Evolutionary conservation across 441 rosid species (phyloP).

Genomic region (Syzygium syzygioides): DNA sequence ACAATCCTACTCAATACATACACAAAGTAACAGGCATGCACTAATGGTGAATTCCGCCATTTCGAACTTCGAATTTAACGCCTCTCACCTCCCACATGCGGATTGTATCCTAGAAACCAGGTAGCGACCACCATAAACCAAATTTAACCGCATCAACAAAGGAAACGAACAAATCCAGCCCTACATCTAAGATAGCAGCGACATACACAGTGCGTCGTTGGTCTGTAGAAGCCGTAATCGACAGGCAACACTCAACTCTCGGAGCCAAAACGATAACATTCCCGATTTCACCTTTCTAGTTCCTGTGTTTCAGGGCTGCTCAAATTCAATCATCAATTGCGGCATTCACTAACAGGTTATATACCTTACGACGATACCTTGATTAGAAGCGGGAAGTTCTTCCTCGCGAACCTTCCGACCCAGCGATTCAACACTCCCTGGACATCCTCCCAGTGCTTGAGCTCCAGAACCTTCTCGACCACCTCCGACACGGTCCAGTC

Average conservation of each 20-base stretch:
- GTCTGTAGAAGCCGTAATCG: neutral
- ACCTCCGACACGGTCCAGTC: constrained; percentile 77
- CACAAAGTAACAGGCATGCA: neutral
- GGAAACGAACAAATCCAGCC: neutral
- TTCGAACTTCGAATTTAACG: neutral
- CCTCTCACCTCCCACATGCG: neutral
- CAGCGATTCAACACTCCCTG: constrained; percentile 63
- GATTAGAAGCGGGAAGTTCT: constrained; percentile 67
- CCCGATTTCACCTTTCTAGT: neutral
- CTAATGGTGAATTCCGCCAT: neutral
- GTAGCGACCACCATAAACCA: neutral
- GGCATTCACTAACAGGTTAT: neutral
- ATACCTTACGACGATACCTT: constrained; percentile 27
- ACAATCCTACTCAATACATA: neutral
- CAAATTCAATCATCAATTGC: neutral
- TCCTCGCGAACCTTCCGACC: constrained; percentile 76
- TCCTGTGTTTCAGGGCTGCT: neutral
- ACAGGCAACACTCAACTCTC: neutral
- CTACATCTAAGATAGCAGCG: neutral
- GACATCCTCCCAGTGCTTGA: constrained; percentile 46
- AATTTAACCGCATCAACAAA: neutral
- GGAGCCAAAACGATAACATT: neutral
- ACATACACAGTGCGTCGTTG: too few relatives aligned
- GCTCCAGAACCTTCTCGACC: constrained; percentile 41
- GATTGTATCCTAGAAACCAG: neutral